These are phyloP conservation scores for Allium cepa DNA, from an alignment of 106 monocot genomes.

Conservation along the genomic window DNA sequence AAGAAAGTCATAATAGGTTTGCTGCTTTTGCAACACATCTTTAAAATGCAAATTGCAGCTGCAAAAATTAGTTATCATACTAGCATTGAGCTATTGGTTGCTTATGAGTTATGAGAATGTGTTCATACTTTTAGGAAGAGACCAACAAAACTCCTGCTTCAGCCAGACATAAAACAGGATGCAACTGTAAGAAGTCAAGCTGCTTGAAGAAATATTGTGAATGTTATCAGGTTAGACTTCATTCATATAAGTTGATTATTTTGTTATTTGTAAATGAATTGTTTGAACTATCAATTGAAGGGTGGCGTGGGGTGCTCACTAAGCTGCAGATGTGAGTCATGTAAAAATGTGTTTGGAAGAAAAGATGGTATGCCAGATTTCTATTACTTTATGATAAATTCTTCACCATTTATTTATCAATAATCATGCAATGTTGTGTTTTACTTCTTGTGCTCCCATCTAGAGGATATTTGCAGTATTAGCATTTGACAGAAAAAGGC, in stretches of 20 bases:
- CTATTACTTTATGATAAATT: not conserved
- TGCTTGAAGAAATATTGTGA: conserved; percentile 99
- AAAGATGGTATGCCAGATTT: conserved; percentile 11
- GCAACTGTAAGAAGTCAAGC: conserved; percentile 96
- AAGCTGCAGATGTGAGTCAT: conserved; percentile 24
- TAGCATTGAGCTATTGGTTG: not conserved
- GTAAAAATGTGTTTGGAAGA: conserved; percentile 31
- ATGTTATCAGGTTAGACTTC: conserved; percentile 81
- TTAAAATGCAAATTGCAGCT: not conserved
- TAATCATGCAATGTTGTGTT: too few relatives aligned
- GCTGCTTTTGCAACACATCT: too few relatives aligned
- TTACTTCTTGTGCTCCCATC: too few relatives aligned
- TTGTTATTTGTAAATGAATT: too few relatives aligned
- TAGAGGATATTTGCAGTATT: too few relatives aligned
- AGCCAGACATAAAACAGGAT: conserved; percentile 92
- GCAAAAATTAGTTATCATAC: not conserved
- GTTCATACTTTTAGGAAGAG: conserved; percentile 43
- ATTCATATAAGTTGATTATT: not conserved
- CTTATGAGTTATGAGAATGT: not conserved
- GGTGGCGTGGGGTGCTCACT: conserved; percentile 25
- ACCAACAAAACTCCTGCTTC: conserved; percentile 92
- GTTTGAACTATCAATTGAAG: conserved; percentile 2
- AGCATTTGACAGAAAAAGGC: too few relatives aligned
- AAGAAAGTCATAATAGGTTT: too few relatives aligned
- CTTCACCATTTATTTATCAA: too few relatives aligned